Evolutionary conservation across 1,139 yeast genomes (phyloP).

Genomic region (Candida pseudocylindracea): DNA sequence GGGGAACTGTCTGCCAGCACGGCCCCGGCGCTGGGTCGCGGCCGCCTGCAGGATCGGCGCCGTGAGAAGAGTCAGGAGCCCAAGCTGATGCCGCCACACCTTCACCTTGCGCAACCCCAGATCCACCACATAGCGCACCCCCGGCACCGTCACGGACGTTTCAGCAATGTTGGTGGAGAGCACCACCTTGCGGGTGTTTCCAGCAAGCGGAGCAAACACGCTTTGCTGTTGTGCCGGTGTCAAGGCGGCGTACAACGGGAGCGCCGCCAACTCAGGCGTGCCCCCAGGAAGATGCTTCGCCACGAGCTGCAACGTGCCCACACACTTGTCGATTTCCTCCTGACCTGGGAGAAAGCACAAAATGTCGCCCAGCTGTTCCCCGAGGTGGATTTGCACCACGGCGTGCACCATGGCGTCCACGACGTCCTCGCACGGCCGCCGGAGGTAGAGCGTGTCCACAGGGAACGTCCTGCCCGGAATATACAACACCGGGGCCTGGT

Average conservation of each 20-base stretch:
- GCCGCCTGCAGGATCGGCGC: constrained; percentile 89
- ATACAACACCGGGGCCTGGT: constrained; percentile 55
- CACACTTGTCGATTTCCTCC: constrained; percentile 86
- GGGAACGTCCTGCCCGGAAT: constrained; percentile 85
- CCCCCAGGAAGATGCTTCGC: constrained; percentile 49
- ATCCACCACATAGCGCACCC: constrained; percentile 86
- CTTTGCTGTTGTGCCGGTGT: constrained; percentile 66
- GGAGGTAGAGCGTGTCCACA: constrained; percentile 49
- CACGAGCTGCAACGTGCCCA: constrained; percentile 31
- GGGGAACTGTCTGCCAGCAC: constrained; percentile 90
- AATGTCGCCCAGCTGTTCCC: constrained; percentile 74
- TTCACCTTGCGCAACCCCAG: constrained; percentile 83
- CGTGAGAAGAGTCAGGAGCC: constrained; percentile 73
- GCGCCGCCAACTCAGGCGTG: constrained; percentile 53
- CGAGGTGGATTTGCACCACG: constrained; percentile 53
- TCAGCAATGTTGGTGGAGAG: constrained; percentile 93
- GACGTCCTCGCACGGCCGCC: constrained; percentile 45
- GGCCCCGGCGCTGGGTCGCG: constrained; percentile 89
- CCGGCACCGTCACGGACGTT: constrained; percentile 89
- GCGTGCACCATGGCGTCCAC: constrained; percentile 63
- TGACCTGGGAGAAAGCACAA: constrained; percentile 88
- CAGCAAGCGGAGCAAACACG: constrained; percentile 21
- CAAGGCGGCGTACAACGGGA: constrained; percentile 84
- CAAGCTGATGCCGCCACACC: constrained; percentile 84
- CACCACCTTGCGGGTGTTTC: constrained; percentile 51